A percentile compares a stretch with the other conserved stretches of the same genome.
phyloP scores from a whole-genome alignment of 768 basidiomycete genomes.

The Piloderma croceum region DNA sequence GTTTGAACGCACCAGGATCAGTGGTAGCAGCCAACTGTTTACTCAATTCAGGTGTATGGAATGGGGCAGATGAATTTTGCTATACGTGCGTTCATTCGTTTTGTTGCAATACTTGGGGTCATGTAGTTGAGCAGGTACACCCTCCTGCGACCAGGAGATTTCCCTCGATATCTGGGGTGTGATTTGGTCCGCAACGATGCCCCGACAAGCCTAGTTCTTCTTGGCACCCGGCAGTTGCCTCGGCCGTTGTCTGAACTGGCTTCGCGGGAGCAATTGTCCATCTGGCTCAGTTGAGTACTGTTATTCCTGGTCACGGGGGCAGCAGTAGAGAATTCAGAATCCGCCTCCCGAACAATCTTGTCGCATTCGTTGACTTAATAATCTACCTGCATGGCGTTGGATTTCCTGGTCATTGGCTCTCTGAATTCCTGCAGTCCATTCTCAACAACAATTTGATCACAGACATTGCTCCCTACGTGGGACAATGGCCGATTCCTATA shows the following conservation, averaged over 20 bases:
- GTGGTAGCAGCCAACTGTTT: background rate
- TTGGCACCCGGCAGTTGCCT: background rate
- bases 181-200: background rate
- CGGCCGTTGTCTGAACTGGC: constrained; percentile 3
- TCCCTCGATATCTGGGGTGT: background rate
- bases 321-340: background rate
- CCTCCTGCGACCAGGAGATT: background rate
- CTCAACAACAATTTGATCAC: background rate
- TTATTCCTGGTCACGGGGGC: background rate
- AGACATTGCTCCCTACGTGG: background rate
- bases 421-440: background rate
- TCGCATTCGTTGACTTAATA: constrained; percentile 2
- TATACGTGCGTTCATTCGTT: background rate
- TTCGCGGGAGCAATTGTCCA: background rate
- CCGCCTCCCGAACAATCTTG: constrained; percentile 5
- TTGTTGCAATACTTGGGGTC: background rate
- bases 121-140: background rate
- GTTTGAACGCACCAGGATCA: background rate
- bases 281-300: constrained; percentile 4
- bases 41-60: background rate
- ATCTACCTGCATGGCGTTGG: constrained; percentile 2
- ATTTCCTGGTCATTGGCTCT: constrained; percentile 4
- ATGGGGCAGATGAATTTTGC: background rate
- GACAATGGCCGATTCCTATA: background rate
- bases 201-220: background rate